Conservation (phyloP, 495 filamentous ascomycete genomes). For the Aspergillus nidulans region DNA sequence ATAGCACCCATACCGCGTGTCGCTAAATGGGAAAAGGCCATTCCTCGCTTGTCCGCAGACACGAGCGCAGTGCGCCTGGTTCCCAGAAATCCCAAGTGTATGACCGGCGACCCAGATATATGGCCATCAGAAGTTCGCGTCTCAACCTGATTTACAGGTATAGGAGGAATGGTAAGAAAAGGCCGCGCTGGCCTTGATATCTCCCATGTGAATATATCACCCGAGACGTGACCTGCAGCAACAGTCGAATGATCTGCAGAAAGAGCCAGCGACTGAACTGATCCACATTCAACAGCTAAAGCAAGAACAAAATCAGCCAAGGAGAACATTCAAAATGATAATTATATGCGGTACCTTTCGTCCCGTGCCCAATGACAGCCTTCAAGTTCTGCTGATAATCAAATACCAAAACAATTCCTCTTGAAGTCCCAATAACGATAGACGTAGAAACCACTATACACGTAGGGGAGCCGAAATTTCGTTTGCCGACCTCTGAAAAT, state of each 20-base stretch:
- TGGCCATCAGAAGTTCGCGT: slow-evolving; percentile 74
- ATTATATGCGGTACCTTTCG: slow-evolving; percentile 61
- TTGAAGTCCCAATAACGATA: slow-evolving; percentile 88
- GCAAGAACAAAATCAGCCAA: neutral
- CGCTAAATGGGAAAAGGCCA: slow-evolving; percentile 97
- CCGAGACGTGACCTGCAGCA: slow-evolving; percentile 82
- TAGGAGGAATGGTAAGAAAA: slow-evolving; percentile 81
- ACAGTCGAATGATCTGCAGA: slow-evolving; percentile 92
- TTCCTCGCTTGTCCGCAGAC: slow-evolving; percentile 91
- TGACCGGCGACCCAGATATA: slow-evolving; percentile 65
- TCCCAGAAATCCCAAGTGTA: slow-evolving; percentile 93
- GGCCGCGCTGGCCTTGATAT: slow-evolving; percentile 72
- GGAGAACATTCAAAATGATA: neutral
- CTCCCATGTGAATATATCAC: slow-evolving; percentile 97
- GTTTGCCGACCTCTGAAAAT: slow-evolving; percentile 91
- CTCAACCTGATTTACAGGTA: slow-evolving; percentile 61
- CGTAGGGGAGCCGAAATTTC: slow-evolving; percentile 87
- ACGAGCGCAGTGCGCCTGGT: slow-evolving; percentile 93
- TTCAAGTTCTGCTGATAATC: slow-evolving; percentile 96
- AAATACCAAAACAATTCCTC: slow-evolving; percentile 90
- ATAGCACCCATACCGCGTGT: slow-evolving; percentile 85
- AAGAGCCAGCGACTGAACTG: slow-evolving; percentile 81
- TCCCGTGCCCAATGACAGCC: slow-evolving; percentile 88
- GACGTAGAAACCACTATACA: slow-evolving; percentile 85
- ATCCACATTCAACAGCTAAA: slow-evolving; percentile 81